phyloP scores from a whole-genome alignment of 2,329 filamentous ascomycete species.

The Colletotrichum tropicale region DNA sequence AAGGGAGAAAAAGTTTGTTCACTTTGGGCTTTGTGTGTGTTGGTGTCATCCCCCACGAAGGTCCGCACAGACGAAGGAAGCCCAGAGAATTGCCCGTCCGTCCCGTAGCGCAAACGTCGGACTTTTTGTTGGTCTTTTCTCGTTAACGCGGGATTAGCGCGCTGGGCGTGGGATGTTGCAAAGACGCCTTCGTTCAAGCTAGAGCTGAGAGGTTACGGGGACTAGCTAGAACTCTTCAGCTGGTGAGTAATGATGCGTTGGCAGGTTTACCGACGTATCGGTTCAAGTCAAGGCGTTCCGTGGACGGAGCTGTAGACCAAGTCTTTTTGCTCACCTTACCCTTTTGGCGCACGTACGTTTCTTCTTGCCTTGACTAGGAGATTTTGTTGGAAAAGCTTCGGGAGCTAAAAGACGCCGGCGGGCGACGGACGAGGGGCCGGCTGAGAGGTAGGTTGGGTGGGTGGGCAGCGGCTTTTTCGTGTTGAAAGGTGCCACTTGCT shows the following conservation, averaged over 20 bases:
- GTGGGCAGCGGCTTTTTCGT: not conserved
- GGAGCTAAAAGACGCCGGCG: not conserved
- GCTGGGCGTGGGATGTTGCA: constrained; percentile 2
- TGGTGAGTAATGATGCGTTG: constrained; percentile 1
- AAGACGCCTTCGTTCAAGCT: not conserved
- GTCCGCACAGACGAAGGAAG: not conserved
- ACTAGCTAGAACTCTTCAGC: not conserved
- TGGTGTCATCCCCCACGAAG: not conserved
- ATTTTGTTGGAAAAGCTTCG: not conserved
- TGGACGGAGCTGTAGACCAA: not conserved
- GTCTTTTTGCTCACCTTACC: not conserved
- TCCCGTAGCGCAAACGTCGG: not conserved
- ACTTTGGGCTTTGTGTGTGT: not conserved
- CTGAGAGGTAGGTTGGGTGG: not conserved
- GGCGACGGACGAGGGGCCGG: not conserved
- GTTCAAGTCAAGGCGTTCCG: not conserved
- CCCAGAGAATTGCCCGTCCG: not conserved
- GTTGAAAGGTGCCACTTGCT: not conserved
- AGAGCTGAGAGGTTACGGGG: not conserved
- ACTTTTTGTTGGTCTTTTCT: not conserved
- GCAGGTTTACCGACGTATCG: not conserved
- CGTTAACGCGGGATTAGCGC: constrained; percentile 34
- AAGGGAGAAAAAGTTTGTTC: not conserved
- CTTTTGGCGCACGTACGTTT: not conserved
- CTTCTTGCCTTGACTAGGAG: not conserved